Evolutionary conservation across 805 yeast genomes (phyloP).

Genomic region (Teunomyces pallodes): DNA sequence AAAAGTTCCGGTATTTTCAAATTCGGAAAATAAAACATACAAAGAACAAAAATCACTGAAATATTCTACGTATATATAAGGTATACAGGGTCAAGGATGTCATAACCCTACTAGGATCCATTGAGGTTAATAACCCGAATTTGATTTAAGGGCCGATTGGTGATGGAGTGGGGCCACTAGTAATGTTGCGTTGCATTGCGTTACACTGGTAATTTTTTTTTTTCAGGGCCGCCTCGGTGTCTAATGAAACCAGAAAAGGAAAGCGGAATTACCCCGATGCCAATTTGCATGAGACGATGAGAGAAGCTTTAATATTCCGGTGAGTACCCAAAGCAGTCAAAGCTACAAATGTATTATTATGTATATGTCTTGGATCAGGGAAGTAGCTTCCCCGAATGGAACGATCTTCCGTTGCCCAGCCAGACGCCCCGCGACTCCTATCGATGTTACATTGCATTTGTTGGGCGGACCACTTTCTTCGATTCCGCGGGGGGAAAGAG

Average conservation of each 20-base stretch:
- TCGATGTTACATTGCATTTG: slow-evolving; percentile 2
- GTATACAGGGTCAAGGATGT: background rate
- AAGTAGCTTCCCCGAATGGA: background rate
- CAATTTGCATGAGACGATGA: no score
- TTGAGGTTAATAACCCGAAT: no score
- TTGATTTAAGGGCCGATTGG: no score
- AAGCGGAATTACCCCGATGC: no score
- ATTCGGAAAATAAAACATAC: background rate
- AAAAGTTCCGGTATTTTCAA: background rate
- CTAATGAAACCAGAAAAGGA: no score
- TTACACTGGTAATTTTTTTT: background rate
- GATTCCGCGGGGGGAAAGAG: background rate
- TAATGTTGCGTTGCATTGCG: background rate
- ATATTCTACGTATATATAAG: background rate
- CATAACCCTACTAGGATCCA: no score
- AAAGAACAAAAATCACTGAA: background rate
- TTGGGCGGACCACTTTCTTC: background rate
- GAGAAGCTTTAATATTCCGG: no score
- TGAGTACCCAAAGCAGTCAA: no score
- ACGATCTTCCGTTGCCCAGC: background rate
- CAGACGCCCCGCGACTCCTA: background rate
- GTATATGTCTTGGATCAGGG: background rate
- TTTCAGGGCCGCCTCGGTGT: background rate
- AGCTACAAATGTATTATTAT: no score
- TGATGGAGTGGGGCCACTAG: background rate